Conservation (phyloP, 1,139 yeast species). For the Debaryomycetaceae sp. region DNA sequence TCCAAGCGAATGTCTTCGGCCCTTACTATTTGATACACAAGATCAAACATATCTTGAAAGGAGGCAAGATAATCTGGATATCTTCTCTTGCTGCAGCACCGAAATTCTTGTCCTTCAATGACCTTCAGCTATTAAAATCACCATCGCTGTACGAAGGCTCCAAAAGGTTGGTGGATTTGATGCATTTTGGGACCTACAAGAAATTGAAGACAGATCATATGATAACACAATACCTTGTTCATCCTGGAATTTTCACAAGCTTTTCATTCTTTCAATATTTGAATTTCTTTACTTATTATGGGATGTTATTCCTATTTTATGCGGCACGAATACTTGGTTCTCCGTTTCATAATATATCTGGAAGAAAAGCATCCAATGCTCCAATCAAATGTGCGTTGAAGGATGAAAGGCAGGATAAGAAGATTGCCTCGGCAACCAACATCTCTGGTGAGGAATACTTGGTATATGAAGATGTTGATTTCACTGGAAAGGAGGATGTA, state of each 20-base stretch:
- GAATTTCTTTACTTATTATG: constrained; percentile 74
- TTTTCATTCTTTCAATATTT: constrained; percentile 74
- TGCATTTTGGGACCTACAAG: constrained; percentile 69
- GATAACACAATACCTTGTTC: constrained; percentile 72
- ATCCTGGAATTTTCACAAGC: constrained; percentile 92
- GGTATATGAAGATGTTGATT: constrained; percentile 51
- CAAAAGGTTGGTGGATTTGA: constrained; percentile 77
- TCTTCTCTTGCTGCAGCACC: constrained; percentile 78
- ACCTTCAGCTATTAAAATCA: constrained; percentile 64
- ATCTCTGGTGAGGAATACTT: constrained; percentile 64
- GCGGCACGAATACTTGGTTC: constrained; percentile 82
- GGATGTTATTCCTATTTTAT: constrained; percentile 82
- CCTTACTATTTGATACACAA: constrained; percentile 80
- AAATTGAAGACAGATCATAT: constrained; percentile 43
- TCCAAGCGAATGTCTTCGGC: constrained; percentile 93
- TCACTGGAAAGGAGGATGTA: constrained; percentile 64
- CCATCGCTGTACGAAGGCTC: constrained; percentile 86
- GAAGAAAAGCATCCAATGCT: constrained; percentile 87
- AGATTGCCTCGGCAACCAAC: constrained; percentile 73
- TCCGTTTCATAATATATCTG: constrained; percentile 82
- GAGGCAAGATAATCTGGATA: constrained; percentile 78
- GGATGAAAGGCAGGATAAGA: constrained; percentile 45
- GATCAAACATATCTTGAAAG: constrained; percentile 49
- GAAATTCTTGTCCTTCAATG: constrained; percentile 64
- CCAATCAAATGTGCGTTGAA: constrained; percentile 45